Conservation (phyloP, 129 eudicot genomes). For the Arctium lappa region DNA sequence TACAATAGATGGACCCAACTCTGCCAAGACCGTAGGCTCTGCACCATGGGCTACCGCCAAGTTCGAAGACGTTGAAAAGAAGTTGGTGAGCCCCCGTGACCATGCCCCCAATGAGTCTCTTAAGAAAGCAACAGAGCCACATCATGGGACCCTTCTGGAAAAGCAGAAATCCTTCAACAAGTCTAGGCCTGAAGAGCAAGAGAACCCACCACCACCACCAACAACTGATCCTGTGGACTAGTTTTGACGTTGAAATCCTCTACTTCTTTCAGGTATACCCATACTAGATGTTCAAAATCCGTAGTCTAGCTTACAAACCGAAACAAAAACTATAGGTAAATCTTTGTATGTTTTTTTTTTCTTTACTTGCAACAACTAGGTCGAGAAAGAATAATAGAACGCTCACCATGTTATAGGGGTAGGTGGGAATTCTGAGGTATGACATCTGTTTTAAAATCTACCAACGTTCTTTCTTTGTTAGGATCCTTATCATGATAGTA, state of each 20-base stretch:
- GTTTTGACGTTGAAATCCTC: neutral
- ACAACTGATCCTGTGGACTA: constrained; percentile 17
- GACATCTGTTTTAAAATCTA: neutral
- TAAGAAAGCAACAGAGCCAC: constrained; percentile 54
- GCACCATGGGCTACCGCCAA: constrained; percentile 90
- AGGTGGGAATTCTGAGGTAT: neutral
- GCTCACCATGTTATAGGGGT: neutral
- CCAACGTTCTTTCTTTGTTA: neutral
- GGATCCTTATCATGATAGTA: neutral
- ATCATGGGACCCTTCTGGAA: constrained; percentile 46
- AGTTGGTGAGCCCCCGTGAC: constrained; percentile 68
- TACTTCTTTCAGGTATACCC: neutral
- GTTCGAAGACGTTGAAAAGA: constrained; percentile 82
- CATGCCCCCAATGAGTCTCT: constrained; percentile 31
- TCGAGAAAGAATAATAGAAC: neutral
- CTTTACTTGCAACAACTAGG: neutral
- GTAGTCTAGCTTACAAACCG: neutral
- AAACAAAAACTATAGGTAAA: neutral
- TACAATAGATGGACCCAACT: constrained; percentile 69
- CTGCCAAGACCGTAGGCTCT: constrained; percentile 54
- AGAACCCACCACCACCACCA: constrained; percentile 30
- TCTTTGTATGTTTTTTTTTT: neutral
- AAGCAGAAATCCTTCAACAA: constrained; percentile 64
- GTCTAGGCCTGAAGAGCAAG: constrained; percentile 44
- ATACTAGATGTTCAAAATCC: neutral